Percentiles rank a stretch among this genome's conserved stretches.
Evolutionary conservation across 106 monocot species (phyloP).

Genomic region (Narthecium ossifragum): DNA sequence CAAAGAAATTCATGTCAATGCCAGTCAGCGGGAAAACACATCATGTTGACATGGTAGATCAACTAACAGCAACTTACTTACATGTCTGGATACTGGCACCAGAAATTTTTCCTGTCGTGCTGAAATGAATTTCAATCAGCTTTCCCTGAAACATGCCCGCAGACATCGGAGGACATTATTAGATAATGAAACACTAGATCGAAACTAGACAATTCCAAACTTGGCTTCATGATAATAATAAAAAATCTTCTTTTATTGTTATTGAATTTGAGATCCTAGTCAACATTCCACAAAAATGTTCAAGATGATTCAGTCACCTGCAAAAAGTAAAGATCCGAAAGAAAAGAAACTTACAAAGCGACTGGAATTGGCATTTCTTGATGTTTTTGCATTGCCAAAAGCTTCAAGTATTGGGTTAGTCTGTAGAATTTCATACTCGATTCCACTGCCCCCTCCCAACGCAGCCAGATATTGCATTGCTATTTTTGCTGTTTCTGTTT

Average conservation of each 20-base stretch:
- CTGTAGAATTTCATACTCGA: conserved; percentile 94
- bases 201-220: too few relatives aligned
- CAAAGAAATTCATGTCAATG: conserved; percentile 8
- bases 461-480: conserved; percentile 99
- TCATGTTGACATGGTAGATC: background rate
- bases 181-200: too few relatives aligned
- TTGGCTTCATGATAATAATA: too few relatives aligned
- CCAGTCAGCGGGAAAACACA: conserved; percentile 4
- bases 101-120: conserved; percentile 79
- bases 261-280: too few relatives aligned
- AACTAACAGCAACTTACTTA: conserved; percentile 44
- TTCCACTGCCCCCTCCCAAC: conserved; percentile 93
- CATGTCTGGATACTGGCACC: conserved; percentile 96
- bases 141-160: too few relatives aligned
- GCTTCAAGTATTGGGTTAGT: conserved; percentile 98
- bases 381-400: conserved; percentile 96
- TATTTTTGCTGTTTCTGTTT: conserved; percentile 99
- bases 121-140: conserved; percentile 97
- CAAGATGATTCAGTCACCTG: too few relatives aligned
- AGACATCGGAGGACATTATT: too few relatives aligned
- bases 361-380: conserved; percentile 95
- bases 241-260: too few relatives aligned
- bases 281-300: too few relatives aligned
- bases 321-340: conserved; percentile 4
- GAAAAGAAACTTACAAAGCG: conserved; percentile 77